These are phyloP conservation scores for Actinidia arguta DNA, from an alignment of 179 eudicot species.

Conservation along the genomic window DNA sequence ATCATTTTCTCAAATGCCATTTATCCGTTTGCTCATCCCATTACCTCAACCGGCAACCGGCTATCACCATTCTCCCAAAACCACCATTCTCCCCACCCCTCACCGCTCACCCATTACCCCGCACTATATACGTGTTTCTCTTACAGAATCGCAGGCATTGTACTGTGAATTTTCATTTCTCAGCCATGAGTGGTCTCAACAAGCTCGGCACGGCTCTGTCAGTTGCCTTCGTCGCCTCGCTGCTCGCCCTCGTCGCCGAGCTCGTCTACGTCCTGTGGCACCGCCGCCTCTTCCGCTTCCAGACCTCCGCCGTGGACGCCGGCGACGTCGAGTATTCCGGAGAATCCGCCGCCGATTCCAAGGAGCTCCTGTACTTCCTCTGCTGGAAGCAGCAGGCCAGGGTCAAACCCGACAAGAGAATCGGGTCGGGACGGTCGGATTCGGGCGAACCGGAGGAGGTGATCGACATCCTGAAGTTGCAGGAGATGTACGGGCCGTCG, in stretches of 20 bases:
- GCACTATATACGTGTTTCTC: background rate
- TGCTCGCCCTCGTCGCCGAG: constrained; percentile 45
- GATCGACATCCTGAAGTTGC: constrained; percentile 36
- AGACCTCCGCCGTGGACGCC: constrained; percentile 7
- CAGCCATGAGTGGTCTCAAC: constrained; percentile 35
- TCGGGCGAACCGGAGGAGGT: constrained; percentile 9
- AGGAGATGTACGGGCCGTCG: constrained; percentile 43
- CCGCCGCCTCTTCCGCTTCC: constrained; percentile 41
- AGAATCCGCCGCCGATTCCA: constrained; percentile 11
- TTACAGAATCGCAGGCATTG: too few relatives aligned
- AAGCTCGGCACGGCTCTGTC: constrained; percentile 40
- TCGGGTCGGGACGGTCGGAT: background rate
- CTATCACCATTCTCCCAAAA: background rate
- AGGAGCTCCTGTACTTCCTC: constrained; percentile 41
- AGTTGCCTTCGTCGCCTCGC: constrained; percentile 34
- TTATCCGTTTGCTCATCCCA: background rate
- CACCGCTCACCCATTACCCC: constrained; percentile 5
- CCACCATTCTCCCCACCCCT: background rate
- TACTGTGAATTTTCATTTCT: background rate
- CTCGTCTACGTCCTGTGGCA: constrained; percentile 51
- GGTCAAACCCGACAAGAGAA: constrained; percentile 24
- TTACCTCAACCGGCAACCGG: constrained; percentile 10
- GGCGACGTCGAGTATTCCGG: background rate
- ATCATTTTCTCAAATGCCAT: background rate
- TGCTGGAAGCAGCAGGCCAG: constrained; percentile 27